A percentile compares a stretch with the other conserved stretches of the same genome.
Conservation (phyloP, 2,329 filamentous ascomycete species). For the Torrubiellomyces zombiae region DNA sequence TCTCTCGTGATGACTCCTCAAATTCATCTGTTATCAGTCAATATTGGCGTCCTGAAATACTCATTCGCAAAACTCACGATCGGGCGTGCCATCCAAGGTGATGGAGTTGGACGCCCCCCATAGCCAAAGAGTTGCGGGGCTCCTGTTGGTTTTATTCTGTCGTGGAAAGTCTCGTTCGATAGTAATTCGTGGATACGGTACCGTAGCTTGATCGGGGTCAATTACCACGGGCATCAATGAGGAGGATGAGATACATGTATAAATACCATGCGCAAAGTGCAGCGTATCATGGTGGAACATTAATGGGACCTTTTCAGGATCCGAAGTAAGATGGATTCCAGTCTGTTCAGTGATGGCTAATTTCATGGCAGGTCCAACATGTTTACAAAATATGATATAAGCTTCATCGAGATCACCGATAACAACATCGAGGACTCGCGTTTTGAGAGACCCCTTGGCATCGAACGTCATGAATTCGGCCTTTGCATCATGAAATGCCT, state of each 20-base stretch:
- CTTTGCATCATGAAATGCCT: constrained; percentile 5
- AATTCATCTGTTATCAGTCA: constrained; percentile 3
- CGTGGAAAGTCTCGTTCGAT: constrained; percentile 6
- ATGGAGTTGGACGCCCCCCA: constrained; percentile 8
- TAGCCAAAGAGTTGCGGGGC: constrained; percentile 7
- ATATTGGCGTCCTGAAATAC: no score
- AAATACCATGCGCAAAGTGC: constrained; percentile 4
- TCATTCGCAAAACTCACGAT: constrained; percentile 4
- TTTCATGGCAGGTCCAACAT: constrained; percentile 4
- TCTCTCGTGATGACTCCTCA: constrained; percentile 4
- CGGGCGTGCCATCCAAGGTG: constrained; percentile 7
- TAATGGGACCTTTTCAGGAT: constrained; percentile 3
- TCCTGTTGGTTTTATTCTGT: constrained; percentile 3
- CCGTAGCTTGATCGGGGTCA: not conserved
- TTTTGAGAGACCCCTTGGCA: constrained; percentile 3
- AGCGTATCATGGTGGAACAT: constrained; percentile 4
- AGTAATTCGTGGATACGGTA: constrained; percentile 5
- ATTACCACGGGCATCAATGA: not conserved
- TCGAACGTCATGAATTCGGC: constrained; percentile 4
- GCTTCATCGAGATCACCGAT: constrained; percentile 5
- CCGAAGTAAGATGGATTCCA: constrained; percentile 2
- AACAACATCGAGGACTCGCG: constrained; percentile 4
- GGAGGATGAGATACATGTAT: not conserved
- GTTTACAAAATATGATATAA: constrained; percentile 5
- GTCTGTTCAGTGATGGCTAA: constrained; percentile 2